A percentile compares a stretch with the other conserved stretches of the same genome.
Evolutionary conservation across 352 stramenopile species (phyloP).

Genomic region (Globisporangium solare): DNA sequence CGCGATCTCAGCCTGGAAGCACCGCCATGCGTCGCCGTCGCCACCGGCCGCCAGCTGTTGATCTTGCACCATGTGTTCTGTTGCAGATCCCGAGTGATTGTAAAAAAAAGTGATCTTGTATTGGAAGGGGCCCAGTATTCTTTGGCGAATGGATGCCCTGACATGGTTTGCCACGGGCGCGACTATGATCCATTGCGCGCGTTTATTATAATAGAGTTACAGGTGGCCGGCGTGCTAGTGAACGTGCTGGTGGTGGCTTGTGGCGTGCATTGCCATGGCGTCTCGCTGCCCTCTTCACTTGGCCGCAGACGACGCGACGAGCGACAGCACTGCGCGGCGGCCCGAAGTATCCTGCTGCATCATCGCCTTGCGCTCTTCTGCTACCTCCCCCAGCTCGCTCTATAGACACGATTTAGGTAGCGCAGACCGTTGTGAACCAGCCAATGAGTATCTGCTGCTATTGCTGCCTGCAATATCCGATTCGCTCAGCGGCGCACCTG

Average conservation of each 20-base stretch:
- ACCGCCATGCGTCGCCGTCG: slow-evolving; percentile 3
- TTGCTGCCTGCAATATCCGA: not conserved
- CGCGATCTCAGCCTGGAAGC: slow-evolving; percentile 21
- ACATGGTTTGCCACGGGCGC: too few species aligned
- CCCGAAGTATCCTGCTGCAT: slow-evolving; percentile 23
- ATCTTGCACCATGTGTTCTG: not conserved
- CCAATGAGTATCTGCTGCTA: not conserved
- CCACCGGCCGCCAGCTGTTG: too few species aligned
- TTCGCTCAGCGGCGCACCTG: slow-evolving; percentile 17
- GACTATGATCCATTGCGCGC: too few species aligned
- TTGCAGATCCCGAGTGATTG: not conserved
- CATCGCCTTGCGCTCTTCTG: slow-evolving; percentile 25
- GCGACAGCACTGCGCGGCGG: slow-evolving; percentile 23
- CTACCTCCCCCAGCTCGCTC: slow-evolving; percentile 31
- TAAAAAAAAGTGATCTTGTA: not conserved
- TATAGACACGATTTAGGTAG: slow-evolving; percentile 3
- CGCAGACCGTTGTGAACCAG: not conserved
- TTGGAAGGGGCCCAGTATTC: not conserved
- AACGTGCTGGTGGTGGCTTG: too few species aligned
- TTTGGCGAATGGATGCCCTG: not conserved
- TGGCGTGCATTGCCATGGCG: too few species aligned
- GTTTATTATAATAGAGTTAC: too few species aligned
- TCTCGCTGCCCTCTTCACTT: slow-evolving; percentile 13
- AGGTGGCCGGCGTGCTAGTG: too few species aligned
- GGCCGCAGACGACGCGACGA: slow-evolving; percentile 17